A percentile compares a stretch with the other conserved stretches of the same genome.
phyloP scores from a whole-genome alignment of 805 yeast species.

The Yamadazyma nakazawae region DNA sequence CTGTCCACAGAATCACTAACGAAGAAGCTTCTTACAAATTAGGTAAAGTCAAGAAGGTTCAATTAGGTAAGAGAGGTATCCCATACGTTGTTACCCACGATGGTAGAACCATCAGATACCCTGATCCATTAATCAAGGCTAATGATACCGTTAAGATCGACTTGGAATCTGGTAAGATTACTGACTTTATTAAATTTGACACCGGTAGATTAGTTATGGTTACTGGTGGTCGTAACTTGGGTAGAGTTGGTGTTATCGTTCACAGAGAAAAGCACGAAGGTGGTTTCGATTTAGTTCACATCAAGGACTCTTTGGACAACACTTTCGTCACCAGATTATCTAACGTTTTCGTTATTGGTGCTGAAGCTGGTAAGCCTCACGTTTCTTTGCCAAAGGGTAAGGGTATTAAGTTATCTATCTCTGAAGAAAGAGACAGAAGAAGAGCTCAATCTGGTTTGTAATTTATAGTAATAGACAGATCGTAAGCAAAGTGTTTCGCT shows the following conservation, averaged over 20 bases:
- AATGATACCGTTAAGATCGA: conserved; percentile 98
- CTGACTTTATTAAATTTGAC: conserved; percentile 42
- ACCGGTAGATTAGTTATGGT: conserved; percentile 42
- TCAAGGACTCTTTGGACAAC: conserved; percentile 41
- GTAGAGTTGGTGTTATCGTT: conserved; percentile 41
- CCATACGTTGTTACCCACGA: conserved; percentile 99
- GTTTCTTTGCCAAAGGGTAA: conserved; percentile 44
- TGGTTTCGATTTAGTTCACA: conserved; percentile 43
- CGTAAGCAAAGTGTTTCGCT: no score
- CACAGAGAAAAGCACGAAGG: conserved; percentile 45
- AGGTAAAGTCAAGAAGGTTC: conserved; percentile 97
- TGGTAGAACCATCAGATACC: conserved; percentile 99
- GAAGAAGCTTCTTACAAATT: conserved; percentile 98
- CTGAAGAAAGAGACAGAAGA: conserved; percentile 46
- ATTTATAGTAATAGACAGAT: conserved; percentile 1
- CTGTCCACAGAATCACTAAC: conserved; percentile 98
- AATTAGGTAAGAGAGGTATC: conserved; percentile 96
- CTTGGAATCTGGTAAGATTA: conserved; percentile 92
- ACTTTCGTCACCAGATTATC: conserved; percentile 42
- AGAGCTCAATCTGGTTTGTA: conserved; percentile 33
- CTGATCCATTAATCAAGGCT: conserved; percentile 94
- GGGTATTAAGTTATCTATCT: conserved; percentile 41
- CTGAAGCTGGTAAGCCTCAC: conserved; percentile 40
- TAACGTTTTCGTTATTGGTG: conserved; percentile 41
- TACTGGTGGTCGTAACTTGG: conserved; percentile 44